phyloP scores from a whole-genome alignment of 106 monocot genomes.

The Dendrobium chrysotoxum region DNA sequence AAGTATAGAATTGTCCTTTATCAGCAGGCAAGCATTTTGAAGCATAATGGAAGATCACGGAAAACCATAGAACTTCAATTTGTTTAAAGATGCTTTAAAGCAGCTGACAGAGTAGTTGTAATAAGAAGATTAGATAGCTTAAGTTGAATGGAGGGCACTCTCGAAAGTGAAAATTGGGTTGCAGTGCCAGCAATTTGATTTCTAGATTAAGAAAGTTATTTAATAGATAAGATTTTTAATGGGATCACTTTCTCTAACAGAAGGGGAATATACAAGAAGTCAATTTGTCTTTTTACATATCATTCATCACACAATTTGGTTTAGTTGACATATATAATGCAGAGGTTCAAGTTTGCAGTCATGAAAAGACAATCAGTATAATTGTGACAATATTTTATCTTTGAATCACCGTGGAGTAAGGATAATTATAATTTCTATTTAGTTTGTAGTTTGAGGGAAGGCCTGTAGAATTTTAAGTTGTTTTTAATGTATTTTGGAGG shows the following conservation, averaged over 20 bases:
- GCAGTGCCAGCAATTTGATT: neutral
- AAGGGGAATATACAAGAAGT: too few relatives aligned
- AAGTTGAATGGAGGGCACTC: neutral
- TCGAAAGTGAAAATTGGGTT: neutral
- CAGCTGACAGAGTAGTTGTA: neutral
- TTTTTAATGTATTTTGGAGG: too few relatives aligned
- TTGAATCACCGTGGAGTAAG: neutral
- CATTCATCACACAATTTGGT: too few relatives aligned
- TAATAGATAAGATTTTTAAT: too few relatives aligned
- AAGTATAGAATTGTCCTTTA: neutral
- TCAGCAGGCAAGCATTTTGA: neutral
- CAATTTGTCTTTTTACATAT: too few relatives aligned
- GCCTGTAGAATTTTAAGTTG: too few relatives aligned
- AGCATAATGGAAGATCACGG: neutral
- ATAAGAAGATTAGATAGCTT: neutral
- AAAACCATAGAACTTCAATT: neutral
- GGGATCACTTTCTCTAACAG: too few relatives aligned
- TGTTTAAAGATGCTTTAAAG: neutral
- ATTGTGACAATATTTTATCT: neutral
- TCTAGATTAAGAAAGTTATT: neutral
- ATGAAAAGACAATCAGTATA: neutral
- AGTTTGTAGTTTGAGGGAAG: neutral
- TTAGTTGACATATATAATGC: too few relatives aligned
- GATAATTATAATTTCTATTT: neutral
- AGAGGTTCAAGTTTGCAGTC: neutral